Percentiles rank a stretch among this genome's conserved stretches.
Evolutionary conservation across 805 yeast genomes (phyloP).

Genomic region (Ogataea pilisensis): DNA sequence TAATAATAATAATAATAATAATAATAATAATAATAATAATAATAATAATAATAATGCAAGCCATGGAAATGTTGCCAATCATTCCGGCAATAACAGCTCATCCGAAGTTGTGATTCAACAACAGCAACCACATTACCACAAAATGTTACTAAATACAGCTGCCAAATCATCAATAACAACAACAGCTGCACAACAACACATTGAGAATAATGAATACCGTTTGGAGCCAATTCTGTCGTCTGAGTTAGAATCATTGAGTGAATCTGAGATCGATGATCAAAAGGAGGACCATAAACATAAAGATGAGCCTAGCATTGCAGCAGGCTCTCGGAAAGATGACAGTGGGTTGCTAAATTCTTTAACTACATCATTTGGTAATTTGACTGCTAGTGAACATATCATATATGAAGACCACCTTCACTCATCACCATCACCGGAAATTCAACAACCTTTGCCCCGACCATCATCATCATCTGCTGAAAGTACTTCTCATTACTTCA

Average conservation of each 20-base stretch:
- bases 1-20: too few relatives aligned
- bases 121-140: too few relatives aligned
- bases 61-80: background rate
- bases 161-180: too few relatives aligned
- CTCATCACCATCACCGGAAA: too few relatives aligned
- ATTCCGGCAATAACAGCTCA: too few relatives aligned
- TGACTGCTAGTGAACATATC: background rate
- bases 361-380: background rate
- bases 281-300: background rate
- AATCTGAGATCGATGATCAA: slow-evolving; percentile 2
- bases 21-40: too few relatives aligned
- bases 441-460: too few relatives aligned
- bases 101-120: too few relatives aligned
- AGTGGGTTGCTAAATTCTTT: background rate
- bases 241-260: slow-evolving; percentile 3
- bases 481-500: background rate
- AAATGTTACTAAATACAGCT: too few relatives aligned
- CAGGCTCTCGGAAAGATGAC: background rate
- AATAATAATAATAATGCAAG: background rate
- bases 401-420: background rate
- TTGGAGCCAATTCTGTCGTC: too few relatives aligned
- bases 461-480: background rate
- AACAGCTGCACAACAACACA: too few relatives aligned
- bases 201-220: too few relatives aligned
- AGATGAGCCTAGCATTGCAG: background rate